Conservation (phyloP, 2,329 filamentous ascomycete genomes). For the Aspergillus aculeatus region DNA sequence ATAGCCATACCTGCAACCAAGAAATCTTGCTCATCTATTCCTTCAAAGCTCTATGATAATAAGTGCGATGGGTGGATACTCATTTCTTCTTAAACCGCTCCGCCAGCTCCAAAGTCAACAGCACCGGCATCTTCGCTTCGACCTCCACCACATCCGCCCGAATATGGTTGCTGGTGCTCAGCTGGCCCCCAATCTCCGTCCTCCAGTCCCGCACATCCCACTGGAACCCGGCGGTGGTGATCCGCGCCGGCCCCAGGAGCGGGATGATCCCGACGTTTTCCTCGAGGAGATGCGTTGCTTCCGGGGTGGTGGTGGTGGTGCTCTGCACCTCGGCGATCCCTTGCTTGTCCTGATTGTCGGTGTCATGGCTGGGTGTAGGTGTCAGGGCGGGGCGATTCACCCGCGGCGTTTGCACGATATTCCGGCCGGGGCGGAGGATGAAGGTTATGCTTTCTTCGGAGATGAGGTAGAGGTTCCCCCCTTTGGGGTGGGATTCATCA, state of each 20-base stretch:
- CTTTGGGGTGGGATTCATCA: neutral
- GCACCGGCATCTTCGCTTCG: constrained; percentile 61
- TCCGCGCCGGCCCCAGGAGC: constrained; percentile 71
- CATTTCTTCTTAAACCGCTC: constrained; percentile 33
- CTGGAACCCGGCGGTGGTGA: constrained; percentile 76
- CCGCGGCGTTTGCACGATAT: constrained; percentile 64
- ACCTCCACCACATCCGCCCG: constrained; percentile 61
- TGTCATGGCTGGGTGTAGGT: no score
- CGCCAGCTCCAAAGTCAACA: constrained; percentile 72
- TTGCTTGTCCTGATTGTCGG: no score
- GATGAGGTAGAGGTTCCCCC: constrained; percentile 71
- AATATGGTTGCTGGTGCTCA: constrained; percentile 82
- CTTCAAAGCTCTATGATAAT: neutral
- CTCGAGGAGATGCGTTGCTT: constrained; percentile 52
- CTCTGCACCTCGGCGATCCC: no score
- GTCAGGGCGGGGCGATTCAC: constrained; percentile 15
- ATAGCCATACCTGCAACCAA: no score
- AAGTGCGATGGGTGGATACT: neutral
- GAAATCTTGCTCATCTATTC: neutral
- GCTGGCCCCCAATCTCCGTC: constrained; percentile 68
- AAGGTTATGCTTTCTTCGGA: constrained; percentile 81
- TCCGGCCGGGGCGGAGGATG: constrained; percentile 67
- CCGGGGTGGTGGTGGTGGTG: neutral
- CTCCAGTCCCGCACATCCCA: constrained; percentile 88
- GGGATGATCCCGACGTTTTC: constrained; percentile 86